Conservation (phyloP, 140 eudicot genomes). For the Cichorium intybus region DNA sequence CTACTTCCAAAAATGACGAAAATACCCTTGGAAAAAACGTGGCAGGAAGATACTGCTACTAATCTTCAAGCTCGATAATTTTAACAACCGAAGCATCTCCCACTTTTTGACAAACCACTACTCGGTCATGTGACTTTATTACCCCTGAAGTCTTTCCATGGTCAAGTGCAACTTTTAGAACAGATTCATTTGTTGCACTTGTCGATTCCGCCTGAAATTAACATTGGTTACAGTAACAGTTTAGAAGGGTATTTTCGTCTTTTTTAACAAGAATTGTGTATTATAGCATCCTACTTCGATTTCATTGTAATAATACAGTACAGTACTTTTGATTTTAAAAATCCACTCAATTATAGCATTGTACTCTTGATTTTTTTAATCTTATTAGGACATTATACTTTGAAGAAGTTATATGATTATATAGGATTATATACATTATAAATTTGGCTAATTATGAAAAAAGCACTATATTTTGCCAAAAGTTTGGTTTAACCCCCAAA, state of each 20-base stretch:
- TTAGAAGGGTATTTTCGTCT: neutral
- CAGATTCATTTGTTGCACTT: slow-evolving; percentile 62
- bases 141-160: slow-evolving; percentile 80
- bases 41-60: slow-evolving; percentile 13
- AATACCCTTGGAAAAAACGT: neutral
- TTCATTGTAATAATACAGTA: too few species aligned
- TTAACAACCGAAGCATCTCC: slow-evolving; percentile 88
- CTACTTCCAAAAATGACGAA: slow-evolving; percentile 17
- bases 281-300: too few species aligned
- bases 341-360: too few species aligned
- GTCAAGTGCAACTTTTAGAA: slow-evolving; percentile 75
- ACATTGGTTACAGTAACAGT: neutral
- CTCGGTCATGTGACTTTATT: slow-evolving; percentile 76
- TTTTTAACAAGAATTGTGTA: too few species aligned
- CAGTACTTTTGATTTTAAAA: too few species aligned
- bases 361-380: too few species aligned
- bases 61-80: slow-evolving; percentile 87
- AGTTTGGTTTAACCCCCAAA: too few species aligned
- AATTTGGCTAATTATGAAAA: too few species aligned
- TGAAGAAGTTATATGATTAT: too few species aligned
- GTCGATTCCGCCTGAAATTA: slow-evolving; percentile 70
- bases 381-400: too few species aligned
- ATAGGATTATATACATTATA: too few species aligned
- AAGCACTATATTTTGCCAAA: too few species aligned
- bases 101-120: slow-evolving; percentile 84